Evolutionary conservation across 1,139 yeast species (phyloP), one percentile per base, ranked within the genome.

Genomic region (Magnusiomyces fungicola): DNA sequence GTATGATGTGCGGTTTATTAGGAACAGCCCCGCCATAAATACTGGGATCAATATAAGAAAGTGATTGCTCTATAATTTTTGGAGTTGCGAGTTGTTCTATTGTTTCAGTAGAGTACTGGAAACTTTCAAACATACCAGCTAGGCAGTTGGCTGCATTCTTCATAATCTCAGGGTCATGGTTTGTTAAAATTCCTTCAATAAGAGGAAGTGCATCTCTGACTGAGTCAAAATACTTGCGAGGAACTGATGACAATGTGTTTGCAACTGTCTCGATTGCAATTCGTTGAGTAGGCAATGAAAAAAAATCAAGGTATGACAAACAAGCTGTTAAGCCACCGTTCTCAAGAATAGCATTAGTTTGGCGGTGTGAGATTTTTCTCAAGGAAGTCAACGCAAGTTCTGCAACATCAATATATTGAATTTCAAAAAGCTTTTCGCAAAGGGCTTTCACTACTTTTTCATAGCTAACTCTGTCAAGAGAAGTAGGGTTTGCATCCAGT

Each of bases 241-340:
- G 69, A 1, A 84, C 69, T 50, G 71, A 71, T 1, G 74, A 70
- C 56, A 92, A 83, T 14, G 94, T 76, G 61, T 86, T 85, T 2
- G 96, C 84, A 3, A 88, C 88, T 37, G 87, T 85, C 1, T 73
- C 70, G 43, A 90, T 69, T 29, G 95, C 88, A 56, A 88, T 85
- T 51, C 95, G 72, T 65, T 92, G 98, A 0, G 95, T 88, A 66
- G 88, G 96, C 25, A 83, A 75, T 1, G 96, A 86, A 63, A 92
- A 83, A 61, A 92, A 92, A 64, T 92, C 98, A 55, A 89, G 72
- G 61, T 81, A 87, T 59, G 79, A 80, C 43, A 92, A 66, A 55
- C 88, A 82, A 0, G 88, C 80, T 3, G 74, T 69, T 22, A 90
- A 66, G 6, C 94, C 85, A 36, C 85, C 82, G 51, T 79, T 66